A percentile compares a stretch with the other conserved stretches of the same genome.
phyloP scores from a whole-genome alignment of 768 basidiomycete genomes.

The Leccinellum albellum region DNA sequence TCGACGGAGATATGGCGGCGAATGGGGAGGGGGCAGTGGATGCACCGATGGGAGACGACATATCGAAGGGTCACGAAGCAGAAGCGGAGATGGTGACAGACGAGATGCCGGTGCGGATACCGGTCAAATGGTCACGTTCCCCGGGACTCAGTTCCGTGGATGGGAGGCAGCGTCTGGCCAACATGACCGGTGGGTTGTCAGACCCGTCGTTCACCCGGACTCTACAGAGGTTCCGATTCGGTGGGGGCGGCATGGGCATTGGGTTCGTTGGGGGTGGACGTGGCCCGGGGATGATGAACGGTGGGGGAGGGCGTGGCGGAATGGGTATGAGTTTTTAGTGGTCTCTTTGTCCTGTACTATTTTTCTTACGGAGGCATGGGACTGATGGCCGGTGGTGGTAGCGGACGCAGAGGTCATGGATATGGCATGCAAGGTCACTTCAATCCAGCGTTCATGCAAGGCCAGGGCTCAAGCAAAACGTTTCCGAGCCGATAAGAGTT shows the following conservation, averaged over 20 bases:
- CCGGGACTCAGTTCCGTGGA: neutral
- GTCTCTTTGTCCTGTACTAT: slow-evolving; percentile 14
- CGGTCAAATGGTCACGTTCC: slow-evolving; percentile 25
- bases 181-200: neutral
- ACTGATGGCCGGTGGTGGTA: slow-evolving; percentile 44
- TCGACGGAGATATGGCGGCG: slow-evolving; percentile 34
- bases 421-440: slow-evolving; percentile 60
- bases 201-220: slow-evolving; percentile 10
- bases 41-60: slow-evolving; percentile 42
- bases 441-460: slow-evolving; percentile 71
- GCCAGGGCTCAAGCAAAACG: slow-evolving; percentile 47
- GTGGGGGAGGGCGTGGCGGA: slow-evolving; percentile 37
- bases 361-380: slow-evolving; percentile 44
- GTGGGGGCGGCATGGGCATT: slow-evolving; percentile 39
- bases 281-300: slow-evolving; percentile 51
- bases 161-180: neutral
- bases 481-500: slow-evolving; percentile 49
- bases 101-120: slow-evolving; percentile 31
- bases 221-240: slow-evolving; percentile 57
- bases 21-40: slow-evolving; percentile 2
- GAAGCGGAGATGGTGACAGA: slow-evolving; percentile 39
- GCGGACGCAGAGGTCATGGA: slow-evolving; percentile 37
- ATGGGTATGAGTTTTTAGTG: slow-evolving; percentile 48
- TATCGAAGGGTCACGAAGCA: slow-evolving; percentile 27
- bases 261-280: slow-evolving; percentile 42